Evolutionary conservation across 139 green algal genomes (phyloP), one percentile per base, ranked within the genome.

Genomic region (Bryopsis sp.): DNA sequence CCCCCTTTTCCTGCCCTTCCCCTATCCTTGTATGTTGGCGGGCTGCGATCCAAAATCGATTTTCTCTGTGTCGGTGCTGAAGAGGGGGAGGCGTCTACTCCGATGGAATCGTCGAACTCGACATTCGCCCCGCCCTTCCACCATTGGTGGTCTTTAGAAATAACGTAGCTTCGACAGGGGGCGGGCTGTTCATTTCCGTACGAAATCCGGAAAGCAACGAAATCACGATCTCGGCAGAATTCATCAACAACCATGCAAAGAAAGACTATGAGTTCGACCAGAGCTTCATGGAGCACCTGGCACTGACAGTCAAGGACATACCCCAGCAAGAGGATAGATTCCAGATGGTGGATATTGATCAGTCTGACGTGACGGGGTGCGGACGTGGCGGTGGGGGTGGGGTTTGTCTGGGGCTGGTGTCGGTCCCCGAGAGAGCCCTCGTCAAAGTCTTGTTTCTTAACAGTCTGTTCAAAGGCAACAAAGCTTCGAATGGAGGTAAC

Each of bases 211-310:
- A n/a, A n/a, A n/a, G n/a, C n/a, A n/a, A n/a, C n/a, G n/a, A n/a
- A n/a, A n/a, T n/a, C n/a, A n/a, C n/a, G n/a, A n/a, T n/a, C n/a
- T 54, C 43, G 15, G 11, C 15, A 11, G 43, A 54, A 11, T 54
- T 54, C 43, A 54, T 26, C 43, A 54, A 54, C 43, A 54, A 54
- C 43, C 11, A 19, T 11, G 43, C 43, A 54, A 54, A 54, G 43
- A 54, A 19, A 19, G 43, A 54, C 19, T 11, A 19, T 47, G 19
- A 7, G 7, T 11, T 28, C 59, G 59, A 67, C 7, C 7, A 47
- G 6, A n/a, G 35, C 39, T 67, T 26, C 59, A 15, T 11, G 33
- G 28, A 67, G 39, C 33, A 32, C 33, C 15, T 26, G 33, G 59
- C 29, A 26, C 59, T 28, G 5, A 47, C 7, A 67, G 7, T 11